Evolutionary conservation across 129 eudicot species (phyloP).

Genomic region (Saposhnikovia divaricata): DNA sequence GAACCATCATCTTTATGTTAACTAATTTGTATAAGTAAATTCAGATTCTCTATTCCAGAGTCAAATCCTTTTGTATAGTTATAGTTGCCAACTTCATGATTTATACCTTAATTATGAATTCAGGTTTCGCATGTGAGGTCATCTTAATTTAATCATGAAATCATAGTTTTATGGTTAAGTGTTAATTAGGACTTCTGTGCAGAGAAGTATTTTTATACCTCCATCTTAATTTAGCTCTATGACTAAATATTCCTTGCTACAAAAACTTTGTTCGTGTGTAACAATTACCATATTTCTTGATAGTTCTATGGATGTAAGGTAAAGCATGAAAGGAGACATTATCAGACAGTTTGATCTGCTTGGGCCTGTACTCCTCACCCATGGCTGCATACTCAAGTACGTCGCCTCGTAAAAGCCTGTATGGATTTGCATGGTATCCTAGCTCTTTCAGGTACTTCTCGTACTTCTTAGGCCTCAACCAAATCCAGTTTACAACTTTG

Average conservation of each 20-base stretch:
- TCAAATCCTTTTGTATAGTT: neutral
- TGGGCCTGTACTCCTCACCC: conserved; percentile 20
- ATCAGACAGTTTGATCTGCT: conserved; percentile 27
- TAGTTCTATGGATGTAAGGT: conserved; percentile 27
- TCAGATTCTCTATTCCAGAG: neutral
- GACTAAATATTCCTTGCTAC: neutral
- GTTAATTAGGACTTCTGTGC: neutral
- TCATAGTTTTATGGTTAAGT: neutral
- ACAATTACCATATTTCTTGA: conserved; percentile 37
- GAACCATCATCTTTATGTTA: neutral
- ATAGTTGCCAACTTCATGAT: neutral
- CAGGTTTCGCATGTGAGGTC: neutral
- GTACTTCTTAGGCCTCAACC: conserved; percentile 54
- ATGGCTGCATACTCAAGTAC: conserved; percentile 22
- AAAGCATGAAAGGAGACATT: conserved; percentile 26
- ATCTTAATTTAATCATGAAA: neutral
- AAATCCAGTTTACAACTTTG: conserved; percentile 38
- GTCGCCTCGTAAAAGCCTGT: conserved; percentile 40
- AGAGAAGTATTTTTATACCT: conserved; percentile 24
- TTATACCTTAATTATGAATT: neutral
- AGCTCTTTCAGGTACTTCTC: conserved; percentile 39
- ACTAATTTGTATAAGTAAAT: neutral
- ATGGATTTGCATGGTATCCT: conserved; percentile 45
- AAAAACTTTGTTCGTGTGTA: neutral
- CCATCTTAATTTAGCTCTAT: conserved; percentile 22